Evolutionary conservation across 2,329 filamentous ascomycete species (phyloP), one percentile per base, ranked within the genome.

Genomic region (Ophioceras dolichostomum): DNA sequence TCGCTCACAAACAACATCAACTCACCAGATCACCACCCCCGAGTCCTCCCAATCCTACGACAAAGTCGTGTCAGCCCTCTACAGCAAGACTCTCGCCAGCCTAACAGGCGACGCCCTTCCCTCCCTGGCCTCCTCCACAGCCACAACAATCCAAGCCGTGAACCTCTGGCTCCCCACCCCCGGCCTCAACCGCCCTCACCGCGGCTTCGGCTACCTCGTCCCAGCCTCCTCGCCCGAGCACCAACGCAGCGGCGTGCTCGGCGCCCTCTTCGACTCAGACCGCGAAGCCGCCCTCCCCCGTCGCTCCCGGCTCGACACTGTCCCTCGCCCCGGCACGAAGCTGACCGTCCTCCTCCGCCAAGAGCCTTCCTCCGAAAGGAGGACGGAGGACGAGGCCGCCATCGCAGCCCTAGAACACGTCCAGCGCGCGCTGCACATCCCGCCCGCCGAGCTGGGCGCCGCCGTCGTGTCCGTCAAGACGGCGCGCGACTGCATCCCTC

Each of bases 291-390:
- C 36, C 14, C 41, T 56, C 36, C 17, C 4, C 18, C 9, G 4
- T 18, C 20, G 32, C 39, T 31, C 40, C 37, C 18, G 28, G 33
- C 38, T 39, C n/a, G 27, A 40, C 32, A 21, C 49, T 24, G 26
- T 20, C 29, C 24, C 20, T 10, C 10, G 47, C 38, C 52, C 56
- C 0, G 86, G 84, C 18, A 94, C 86, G 12, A 94, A 94, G 56
- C 60, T 96, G 37, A 94, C 89, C 13, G 83, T 96, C 48, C 94
- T 98, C 77, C 65, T 98, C 39, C 91, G 91, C n/a, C n/a, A n/a
- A n/a, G n/a, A n/a, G n/a, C n/a, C n/a, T n/a, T n/a, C n/a, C n/a
- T n/a, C n/a, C n/a, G n/a, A n/a, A n/a, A n/a, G 41, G 91, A 91
- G 2, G 87, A 95, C 60, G 86, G 84, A 14, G 29, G 32, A 21